Conservation (phyloP, 176 grass and related monocot genomes). For the Rhynchospora tenuis region DNA sequence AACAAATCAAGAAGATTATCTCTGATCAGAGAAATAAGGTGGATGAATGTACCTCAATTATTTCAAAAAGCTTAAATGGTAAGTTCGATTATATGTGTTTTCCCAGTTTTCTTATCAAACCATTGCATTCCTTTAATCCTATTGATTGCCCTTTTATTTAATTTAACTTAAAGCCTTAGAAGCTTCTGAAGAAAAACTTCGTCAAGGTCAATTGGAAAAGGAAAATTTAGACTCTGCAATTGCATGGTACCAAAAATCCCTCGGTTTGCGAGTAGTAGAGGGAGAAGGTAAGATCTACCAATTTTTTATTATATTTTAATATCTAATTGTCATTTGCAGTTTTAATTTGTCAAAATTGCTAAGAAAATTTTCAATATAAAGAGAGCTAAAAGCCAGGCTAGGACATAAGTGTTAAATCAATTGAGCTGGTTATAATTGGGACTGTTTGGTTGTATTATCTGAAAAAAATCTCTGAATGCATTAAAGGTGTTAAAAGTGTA, state of each 20-base stretch:
- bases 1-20: slow-evolving; percentile 50
- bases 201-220: slow-evolving; percentile 19
- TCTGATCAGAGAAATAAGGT: slow-evolving; percentile 39
- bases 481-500: no score
- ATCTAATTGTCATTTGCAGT: not conserved
- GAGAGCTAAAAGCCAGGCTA: not conserved
- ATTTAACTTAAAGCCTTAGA: slow-evolving; percentile 42
- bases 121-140: not conserved
- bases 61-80: slow-evolving; percentile 50
- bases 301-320: not conserved
- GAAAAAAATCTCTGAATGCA: not conserved
- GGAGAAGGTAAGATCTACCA: slow-evolving; percentile 59
- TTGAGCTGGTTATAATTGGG: not conserved
- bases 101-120: not conserved
- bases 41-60: slow-evolving; percentile 36
- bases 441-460: not conserved
- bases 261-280: slow-evolving; percentile 67
- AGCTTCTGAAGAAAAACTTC: slow-evolving; percentile 49
- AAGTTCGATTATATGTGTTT: not conserved
- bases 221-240: slow-evolving; percentile 51
- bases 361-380: not conserved
- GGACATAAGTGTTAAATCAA: not conserved
- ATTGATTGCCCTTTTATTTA: slow-evolving; percentile 13
- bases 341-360: not conserved
- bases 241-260: slow-evolving; percentile 66